Evolutionary conservation across 2,329 filamentous ascomycete species (phyloP), one percentile per base, ranked within the genome.

Genomic region (Diaporthe nobilis): DNA sequence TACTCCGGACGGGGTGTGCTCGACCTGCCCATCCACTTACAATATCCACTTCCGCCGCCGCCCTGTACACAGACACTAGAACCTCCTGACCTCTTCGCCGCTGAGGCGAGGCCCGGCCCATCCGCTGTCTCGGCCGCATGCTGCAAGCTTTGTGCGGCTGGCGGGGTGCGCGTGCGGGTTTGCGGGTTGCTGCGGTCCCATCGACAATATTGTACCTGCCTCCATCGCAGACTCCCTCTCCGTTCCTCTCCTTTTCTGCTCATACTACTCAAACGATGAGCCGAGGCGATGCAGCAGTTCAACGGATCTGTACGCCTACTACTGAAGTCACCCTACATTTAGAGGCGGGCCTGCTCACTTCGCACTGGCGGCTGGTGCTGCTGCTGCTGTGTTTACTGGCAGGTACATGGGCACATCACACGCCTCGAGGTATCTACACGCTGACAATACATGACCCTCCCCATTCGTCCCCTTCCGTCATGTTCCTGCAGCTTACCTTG

Each of bases 51-150:
- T 53, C 63, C 39, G 63, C 63, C 31, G 42, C 12, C 63, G 28
- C 44, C 22, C 15, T 37, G 42, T 65, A 67, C 42, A 68, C 65
- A 20, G n/a, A 20, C 65, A 70, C 49, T 34, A 39, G 20, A 42
- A 28, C 28, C 55, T 58, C 65, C 17, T 39, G 34, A 70, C 65
- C 65, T 70, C 55, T 49, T 28, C 65, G 20, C 31, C 28, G 49
- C 65, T 70, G 65, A 55, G 65, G 49, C 65, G 65, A 70, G 47
- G 65, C n/a, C 65, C 60, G 63, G 57, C 63, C 75, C 63, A 37
- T 76, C 75, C 49, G 47, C 65, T 76, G 75, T 76, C 75, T 76
- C 75, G 75, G 74, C 74, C 28, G 60, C 37, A 15, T 71, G 63
- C 74, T 61, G 61, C 74, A 47, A 53, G 75, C 71, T 58, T 49